Base-by-base conservation (phyloP, 371 early-diverging fungal genomes). In the Rhizopus sp. region DNA sequence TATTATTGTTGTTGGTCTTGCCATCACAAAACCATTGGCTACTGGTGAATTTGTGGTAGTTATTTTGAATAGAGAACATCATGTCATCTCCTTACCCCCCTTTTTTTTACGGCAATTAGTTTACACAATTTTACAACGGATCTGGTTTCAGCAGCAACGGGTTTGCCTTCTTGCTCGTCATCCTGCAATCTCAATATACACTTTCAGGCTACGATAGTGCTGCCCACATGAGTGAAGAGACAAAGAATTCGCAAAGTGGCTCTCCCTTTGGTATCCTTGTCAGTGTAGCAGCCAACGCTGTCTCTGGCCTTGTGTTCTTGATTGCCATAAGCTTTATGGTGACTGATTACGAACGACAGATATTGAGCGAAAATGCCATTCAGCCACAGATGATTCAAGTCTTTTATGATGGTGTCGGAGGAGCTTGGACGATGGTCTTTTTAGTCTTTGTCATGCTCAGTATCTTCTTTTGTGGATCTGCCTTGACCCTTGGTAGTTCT, bases 201-300 rank as follows among this genome's bases (percentile, higher is more conserved):
- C 68, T 87, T 63, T 81, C 83, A 15, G 89, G 89, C 5, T 90
- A 88, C 60, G 90, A 90, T 48, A 78, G 78, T 56, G 84, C 88
- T 30, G 88, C 88, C 6, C 90, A 88, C 66, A 86, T 90, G 82
- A 71, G 80, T 34, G 90, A 90, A 76, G 90, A 90, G 61, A 88
- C 90, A 6, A 74, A 85, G 42, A 79, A 84, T 53, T 82, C 88
- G 8, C 75, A 75, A 53, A 67, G 51, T 3, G 75, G 78, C 7
- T 75, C 78, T 2, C 88, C 90, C 31, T 76, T 75, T 52, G 88
- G 83, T 41, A 85, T 90, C 38, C 70, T 87, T 54, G 63, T 70
- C 49, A 78, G 87, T 30, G 83, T 88, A 54, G 77, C 77, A 29
- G 80, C 86, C 33, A 81, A 82, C 17, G 75, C 78, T 16, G 31